A percentile compares a stretch with the other conserved stretches of the same genome.
Conservation (phyloP, 2,329 filamentous ascomycete genomes). For the Colletotrichum spaethianum region DNA sequence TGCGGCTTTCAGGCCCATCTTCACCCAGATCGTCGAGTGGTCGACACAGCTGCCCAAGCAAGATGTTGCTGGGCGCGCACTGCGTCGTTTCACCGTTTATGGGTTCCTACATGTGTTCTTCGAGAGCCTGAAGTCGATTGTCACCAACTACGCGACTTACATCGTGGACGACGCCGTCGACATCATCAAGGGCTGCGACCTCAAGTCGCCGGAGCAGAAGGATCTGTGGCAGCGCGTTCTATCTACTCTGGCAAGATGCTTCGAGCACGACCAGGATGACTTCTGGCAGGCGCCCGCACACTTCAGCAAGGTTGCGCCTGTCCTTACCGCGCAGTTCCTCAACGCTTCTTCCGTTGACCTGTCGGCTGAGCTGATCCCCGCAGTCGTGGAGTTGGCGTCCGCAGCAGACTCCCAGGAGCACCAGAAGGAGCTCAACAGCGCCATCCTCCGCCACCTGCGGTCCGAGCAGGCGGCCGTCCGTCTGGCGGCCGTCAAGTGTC, state of each 20-base stretch:
- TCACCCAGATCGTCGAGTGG: conserved; percentile 89
- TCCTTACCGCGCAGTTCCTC: conserved; percentile 77
- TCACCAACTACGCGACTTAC: conserved; percentile 92
- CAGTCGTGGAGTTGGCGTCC: conserved; percentile 83
- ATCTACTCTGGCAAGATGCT: conserved; percentile 79
- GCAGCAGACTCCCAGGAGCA: conserved; percentile 90
- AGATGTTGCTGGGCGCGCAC: conserved; percentile 69
- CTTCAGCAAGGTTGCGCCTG: conserved; percentile 79
- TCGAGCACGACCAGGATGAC: conserved; percentile 91
- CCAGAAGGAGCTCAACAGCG: conserved; percentile 88
- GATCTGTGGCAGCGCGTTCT: conserved; percentile 80
- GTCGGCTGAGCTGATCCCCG: conserved; percentile 74
- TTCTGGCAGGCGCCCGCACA: conserved; percentile 96
- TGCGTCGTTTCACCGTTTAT: conserved; percentile 83
- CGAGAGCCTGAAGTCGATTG: conserved; percentile 89
- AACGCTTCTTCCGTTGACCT: conserved; percentile 62
- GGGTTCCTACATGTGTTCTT: conserved; percentile 87
- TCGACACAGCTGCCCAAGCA: conserved; percentile 73
- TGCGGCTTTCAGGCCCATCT: conserved; percentile 91
- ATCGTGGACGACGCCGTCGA: conserved; percentile 81
- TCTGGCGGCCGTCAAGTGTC: conserved; percentile 84
- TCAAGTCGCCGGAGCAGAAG: conserved; percentile 65
- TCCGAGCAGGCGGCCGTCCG: conserved; percentile 80
- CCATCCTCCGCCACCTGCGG: conserved; percentile 83
- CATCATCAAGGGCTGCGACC: conserved; percentile 66